These are phyloP conservation scores for Brassica incana DNA, from an alignment of 345 rosid species.

Conservation along the genomic window DNA sequence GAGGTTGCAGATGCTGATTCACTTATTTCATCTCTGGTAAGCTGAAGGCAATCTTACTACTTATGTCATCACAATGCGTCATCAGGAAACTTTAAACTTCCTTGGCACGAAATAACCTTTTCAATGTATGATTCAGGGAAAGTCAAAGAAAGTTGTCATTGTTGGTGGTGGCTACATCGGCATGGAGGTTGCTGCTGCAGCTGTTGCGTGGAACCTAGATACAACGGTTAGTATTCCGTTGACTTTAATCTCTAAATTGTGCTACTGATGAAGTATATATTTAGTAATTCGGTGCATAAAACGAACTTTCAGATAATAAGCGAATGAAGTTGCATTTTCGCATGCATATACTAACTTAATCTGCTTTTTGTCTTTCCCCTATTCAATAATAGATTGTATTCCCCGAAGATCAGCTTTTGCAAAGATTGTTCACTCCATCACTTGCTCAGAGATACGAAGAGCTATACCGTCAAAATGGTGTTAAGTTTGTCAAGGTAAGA, in stretches of 20 bases:
- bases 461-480: conserved; percentile 77
- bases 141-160: conserved; percentile 72
- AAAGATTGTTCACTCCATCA: conserved; percentile 89
- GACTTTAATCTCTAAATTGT: neutral
- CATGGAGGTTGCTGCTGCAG: conserved; percentile 98
- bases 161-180: conserved; percentile 99
- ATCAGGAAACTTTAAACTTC: neutral
- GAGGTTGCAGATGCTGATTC: conserved; percentile 95
- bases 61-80: conserved; percentile 1
- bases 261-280: neutral
- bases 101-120: neutral
- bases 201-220: conserved; percentile 94
- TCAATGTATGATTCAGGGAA: conserved; percentile 48
- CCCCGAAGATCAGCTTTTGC: conserved; percentile 83
- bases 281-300: neutral
- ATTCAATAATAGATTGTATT: conserved; percentile 61
- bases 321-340: neutral
- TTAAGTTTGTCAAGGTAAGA: conserved; percentile 68
- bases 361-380: conserved; percentile 16
- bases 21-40: conserved; percentile 78
- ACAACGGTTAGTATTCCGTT: conserved; percentile 55
- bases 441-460: conserved; percentile 85
- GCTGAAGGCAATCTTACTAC: conserved; percentile 8
- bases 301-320: neutral
- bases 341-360: neutral